These are phyloP conservation scores for Tulasnella sp. DNA, from an alignment of 768 basidiomycete species.

Conservation along the genomic window DNA sequence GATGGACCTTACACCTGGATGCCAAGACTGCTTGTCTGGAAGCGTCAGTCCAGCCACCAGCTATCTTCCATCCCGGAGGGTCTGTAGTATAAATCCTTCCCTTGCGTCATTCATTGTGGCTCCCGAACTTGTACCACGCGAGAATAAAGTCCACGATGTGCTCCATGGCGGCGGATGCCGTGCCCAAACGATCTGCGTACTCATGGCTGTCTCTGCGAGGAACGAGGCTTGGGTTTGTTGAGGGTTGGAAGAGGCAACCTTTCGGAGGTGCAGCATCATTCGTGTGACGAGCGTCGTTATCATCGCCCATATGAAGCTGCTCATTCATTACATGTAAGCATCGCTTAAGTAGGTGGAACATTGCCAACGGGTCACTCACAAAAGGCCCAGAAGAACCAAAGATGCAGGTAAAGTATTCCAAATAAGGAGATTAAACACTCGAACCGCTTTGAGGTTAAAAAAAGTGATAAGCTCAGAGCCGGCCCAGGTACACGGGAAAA, in stretches of 20 bases:
- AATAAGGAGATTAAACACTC: not conserved
- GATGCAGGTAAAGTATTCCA: not conserved
- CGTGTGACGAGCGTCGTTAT: no score
- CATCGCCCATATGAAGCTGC: not conserved
- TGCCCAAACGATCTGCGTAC: no score
- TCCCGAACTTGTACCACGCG: no score
- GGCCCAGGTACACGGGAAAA: not conserved
- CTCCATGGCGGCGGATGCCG: not conserved
- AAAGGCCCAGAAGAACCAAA: not conserved
- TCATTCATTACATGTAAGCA: not conserved
- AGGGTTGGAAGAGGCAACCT: not conserved
- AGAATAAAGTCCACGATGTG: not conserved
- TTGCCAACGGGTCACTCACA: not conserved
- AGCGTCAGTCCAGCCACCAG: no score
- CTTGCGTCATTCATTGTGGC: no score
- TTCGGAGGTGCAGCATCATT: not conserved
- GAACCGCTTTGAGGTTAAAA: not conserved
- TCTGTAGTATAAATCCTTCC: no score
- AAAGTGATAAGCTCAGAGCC: not conserved
- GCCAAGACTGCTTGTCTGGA: no score
- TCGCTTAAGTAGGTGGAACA: not conserved
- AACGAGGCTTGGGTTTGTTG: no score
- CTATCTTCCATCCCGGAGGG: no score
- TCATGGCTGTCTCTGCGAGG: no score
- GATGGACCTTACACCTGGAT: no score